Percentiles rank a stretch among this genome's conserved stretches.
Conservation (phyloP, 495 filamentous ascomycete genomes). For the Parmelia sp. region DNA sequence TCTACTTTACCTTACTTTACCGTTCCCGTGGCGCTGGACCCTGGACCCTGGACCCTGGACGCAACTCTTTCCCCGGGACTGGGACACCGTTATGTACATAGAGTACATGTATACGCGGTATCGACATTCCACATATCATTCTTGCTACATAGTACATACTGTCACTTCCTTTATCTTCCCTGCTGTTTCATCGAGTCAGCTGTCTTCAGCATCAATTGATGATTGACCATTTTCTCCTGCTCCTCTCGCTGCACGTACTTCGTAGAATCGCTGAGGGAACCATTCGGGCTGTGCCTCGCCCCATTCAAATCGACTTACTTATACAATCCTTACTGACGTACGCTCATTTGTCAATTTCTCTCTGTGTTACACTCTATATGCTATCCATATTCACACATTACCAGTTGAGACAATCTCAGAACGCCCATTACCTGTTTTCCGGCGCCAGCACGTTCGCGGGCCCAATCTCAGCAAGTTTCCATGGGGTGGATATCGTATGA, state of each 20-base stretch:
- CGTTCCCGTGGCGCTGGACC: too few species aligned
- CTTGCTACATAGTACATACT: neutral
- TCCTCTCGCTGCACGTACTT: neutral
- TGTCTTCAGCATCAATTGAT: neutral
- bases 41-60: too few species aligned
- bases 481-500: constrained; percentile 4
- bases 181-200: neutral
- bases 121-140: neutral
- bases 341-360: neutral
- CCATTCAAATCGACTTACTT: constrained; percentile 2
- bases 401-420: neutral
- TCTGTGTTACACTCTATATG: too few species aligned
- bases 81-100: too few species aligned
- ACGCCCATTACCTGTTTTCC: neutral
- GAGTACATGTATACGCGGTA: neutral
- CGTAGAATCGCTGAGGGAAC: neutral
- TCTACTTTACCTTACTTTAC: too few species aligned
- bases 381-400: neutral
- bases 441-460: constrained; percentile 14
- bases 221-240: neutral
- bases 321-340: neutral
- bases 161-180: neutral
- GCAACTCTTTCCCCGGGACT: too few species aligned
- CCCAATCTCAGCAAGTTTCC: constrained; percentile 10
- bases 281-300: neutral